Base-by-base conservation (phyloP, 257 asterid genomes). In the Forsythia suspensa region DNA sequence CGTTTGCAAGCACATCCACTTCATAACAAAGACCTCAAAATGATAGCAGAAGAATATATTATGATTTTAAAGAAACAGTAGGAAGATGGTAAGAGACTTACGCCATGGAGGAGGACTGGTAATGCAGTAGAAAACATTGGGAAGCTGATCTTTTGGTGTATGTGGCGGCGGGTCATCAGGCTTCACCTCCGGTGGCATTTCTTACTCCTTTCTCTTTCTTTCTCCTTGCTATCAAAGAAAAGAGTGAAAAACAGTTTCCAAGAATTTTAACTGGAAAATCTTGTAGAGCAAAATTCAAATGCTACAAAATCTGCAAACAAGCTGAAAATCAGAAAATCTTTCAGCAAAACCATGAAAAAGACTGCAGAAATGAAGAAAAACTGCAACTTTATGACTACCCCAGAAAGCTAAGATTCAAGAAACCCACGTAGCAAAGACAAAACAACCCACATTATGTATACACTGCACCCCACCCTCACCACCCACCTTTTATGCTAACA, bases 101-200 rank as follows among this genome's bases (percentile, higher is more conserved):
- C 98, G 97, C 98, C 98, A 93, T 72, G 97, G 97, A 80, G 97
- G 98, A 81, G 96, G 96, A 81, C 98, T 93, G n/a, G 95, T 89
- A 76, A 93, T 93, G 98, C 98, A 93, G 90, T 86, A 93, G 57
- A 92, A 87, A 86, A 93, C 97, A 86, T 83, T 82, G 34, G 95
- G 94, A 84, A 93, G 97, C 85, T 93, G 97, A 81, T 93, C 98
- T 76, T 94, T 92, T 13, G 95, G 96, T 48, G 85, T 92, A 34
- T 94, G 97, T 24, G 96, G 78, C 34, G 94, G 78, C 52, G 97
- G 98, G 43, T 92, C 98, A 51, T 86, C 98, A 24, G 85, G 80
- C 81, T 77, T 82, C 84, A 72, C 86, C 84, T 20, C 84, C 21
- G 70, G 70, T 55, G 96, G 89, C 95, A 88, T 91, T 59, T 42